These are phyloP conservation scores for Setomelanomma holmii DNA, from an alignment of 2,329 filamentous ascomycete genomes.

Conservation along the genomic window DNA sequence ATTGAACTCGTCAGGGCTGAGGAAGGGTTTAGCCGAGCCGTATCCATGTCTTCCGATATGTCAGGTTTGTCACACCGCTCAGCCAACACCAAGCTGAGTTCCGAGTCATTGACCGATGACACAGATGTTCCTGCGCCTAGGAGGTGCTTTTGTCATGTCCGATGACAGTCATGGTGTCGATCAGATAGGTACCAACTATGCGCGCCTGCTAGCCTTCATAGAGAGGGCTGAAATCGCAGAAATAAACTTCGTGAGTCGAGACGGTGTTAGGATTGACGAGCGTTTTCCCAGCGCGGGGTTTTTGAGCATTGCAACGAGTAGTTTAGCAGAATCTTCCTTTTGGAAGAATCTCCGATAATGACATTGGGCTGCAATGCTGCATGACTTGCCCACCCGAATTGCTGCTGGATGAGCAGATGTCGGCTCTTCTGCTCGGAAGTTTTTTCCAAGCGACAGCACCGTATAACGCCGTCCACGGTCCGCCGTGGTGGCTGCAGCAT, in stretches of 20 bases:
- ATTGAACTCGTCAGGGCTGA: conserved; percentile 83
- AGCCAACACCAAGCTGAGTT: conserved; percentile 7
- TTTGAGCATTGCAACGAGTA: conserved; percentile 39
- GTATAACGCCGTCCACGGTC: background rate
- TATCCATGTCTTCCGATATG: conserved; percentile 85
- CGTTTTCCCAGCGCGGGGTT: conserved; percentile 46
- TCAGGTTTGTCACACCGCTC: conserved; percentile 62
- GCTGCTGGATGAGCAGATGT: background rate
- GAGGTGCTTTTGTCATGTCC: conserved; percentile 86
- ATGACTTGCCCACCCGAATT: background rate
- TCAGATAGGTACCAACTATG: conserved; percentile 88
- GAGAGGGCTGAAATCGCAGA: conserved; percentile 68
- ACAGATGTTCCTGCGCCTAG: conserved; percentile 73
- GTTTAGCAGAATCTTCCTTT: conserved; percentile 38
- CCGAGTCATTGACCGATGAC: conserved; percentile 23
- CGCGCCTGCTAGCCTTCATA: conserved; percentile 73
- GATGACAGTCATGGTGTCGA: conserved; percentile 92
- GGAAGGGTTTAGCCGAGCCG: conserved; percentile 89
- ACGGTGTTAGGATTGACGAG: conserved; percentile 31
- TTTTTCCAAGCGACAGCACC: conserved; percentile 11
- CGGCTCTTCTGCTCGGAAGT: conserved; percentile 6
- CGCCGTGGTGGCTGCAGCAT: conserved; percentile 16
- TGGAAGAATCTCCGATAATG: conserved; percentile 31
- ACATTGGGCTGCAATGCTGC: background rate
- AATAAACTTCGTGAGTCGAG: conserved; percentile 54